Percentiles rank a stretch among this genome's conserved stretches.
Conservation (phyloP, 2,329 filamentous ascomycete genomes). For the Neoarthrinium moseri region DNA sequence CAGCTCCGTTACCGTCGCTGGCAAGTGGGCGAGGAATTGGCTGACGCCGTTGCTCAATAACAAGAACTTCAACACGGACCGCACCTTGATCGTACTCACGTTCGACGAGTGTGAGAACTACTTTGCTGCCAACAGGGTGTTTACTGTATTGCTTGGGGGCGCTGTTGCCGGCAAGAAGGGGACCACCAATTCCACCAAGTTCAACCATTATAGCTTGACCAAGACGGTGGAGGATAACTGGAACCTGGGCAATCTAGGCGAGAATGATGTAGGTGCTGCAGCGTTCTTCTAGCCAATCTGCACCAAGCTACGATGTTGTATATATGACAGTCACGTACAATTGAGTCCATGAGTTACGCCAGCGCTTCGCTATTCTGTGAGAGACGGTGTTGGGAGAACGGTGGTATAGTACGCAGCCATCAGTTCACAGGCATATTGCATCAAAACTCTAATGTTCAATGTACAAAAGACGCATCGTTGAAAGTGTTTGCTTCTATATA, state of each 20-base stretch:
- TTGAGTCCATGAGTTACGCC: no score
- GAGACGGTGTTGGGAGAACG: no score
- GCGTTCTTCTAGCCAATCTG: constrained; percentile 5
- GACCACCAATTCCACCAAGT: constrained; percentile 21
- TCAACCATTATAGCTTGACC: constrained; percentile 25
- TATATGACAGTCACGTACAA: no score
- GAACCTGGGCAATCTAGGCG: constrained; percentile 21
- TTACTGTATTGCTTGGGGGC: constrained; percentile 22
- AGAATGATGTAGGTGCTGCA: constrained; percentile 17
- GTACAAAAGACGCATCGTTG: no score
- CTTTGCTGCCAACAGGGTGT: constrained; percentile 20
- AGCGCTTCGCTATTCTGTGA: no score
- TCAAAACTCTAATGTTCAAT: no score
- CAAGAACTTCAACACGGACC: constrained; percentile 33
- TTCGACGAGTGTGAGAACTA: constrained; percentile 28
- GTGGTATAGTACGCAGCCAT: no score
- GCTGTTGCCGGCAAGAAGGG: constrained; percentile 21
- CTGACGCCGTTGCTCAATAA: constrained; percentile 24
- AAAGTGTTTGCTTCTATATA: no score
- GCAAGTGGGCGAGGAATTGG: constrained; percentile 24
- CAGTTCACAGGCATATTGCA: no score
- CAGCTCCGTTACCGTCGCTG: constrained; percentile 23
- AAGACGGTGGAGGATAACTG: constrained; percentile 28
- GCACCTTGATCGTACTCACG: constrained; percentile 26
- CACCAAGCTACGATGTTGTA: background rate